Conservation (phyloP, 2,329 filamentous ascomycete genomes). For the Stylonectria norvegica region DNA sequence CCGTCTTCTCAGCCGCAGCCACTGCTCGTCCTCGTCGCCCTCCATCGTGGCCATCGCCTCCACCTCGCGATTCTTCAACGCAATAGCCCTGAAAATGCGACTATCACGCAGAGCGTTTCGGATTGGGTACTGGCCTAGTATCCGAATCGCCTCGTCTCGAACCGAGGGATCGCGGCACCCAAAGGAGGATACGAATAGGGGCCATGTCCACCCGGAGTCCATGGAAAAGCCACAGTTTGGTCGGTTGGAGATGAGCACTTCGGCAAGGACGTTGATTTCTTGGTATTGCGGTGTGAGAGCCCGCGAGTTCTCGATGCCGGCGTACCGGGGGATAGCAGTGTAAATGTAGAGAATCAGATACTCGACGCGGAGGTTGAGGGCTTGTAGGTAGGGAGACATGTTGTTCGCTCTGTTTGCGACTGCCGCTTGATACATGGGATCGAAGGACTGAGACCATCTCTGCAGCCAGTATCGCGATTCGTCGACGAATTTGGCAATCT, state of each 20-base stretch:
- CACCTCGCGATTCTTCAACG: constrained; percentile 34
- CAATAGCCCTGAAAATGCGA: constrained; percentile 38
- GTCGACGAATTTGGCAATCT: constrained; percentile 32
- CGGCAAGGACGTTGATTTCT: constrained; percentile 39
- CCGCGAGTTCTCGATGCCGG: constrained; percentile 33
- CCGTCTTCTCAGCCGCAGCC: constrained; percentile 36
- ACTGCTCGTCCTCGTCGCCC: constrained; percentile 35
- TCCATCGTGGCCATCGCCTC: constrained; percentile 33
- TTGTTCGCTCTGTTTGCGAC: constrained; percentile 23
- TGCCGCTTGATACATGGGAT: constrained; percentile 32
- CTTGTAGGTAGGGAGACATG: constrained; percentile 30
- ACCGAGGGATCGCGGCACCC: constrained; percentile 39
- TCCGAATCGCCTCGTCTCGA: constrained; percentile 38
- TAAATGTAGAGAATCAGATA: constrained; percentile 42
- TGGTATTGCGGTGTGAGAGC: constrained; percentile 40
- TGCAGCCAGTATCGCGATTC: constrained; percentile 38
- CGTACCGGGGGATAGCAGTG: constrained; percentile 37
- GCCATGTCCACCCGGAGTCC: constrained; percentile 46
- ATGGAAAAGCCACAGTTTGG: constrained; percentile 42
- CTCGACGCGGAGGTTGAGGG: constrained; percentile 41
- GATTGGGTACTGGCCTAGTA: constrained; percentile 40
- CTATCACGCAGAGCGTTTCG: constrained; percentile 44
- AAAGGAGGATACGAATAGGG: constrained; percentile 40
- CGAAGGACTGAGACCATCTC: constrained; percentile 38
- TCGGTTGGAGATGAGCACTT: constrained; percentile 34